These are phyloP conservation scores for Rugonectria rugulosa DNA, from an alignment of 2,329 filamentous ascomycete species.

Conservation along the genomic window DNA sequence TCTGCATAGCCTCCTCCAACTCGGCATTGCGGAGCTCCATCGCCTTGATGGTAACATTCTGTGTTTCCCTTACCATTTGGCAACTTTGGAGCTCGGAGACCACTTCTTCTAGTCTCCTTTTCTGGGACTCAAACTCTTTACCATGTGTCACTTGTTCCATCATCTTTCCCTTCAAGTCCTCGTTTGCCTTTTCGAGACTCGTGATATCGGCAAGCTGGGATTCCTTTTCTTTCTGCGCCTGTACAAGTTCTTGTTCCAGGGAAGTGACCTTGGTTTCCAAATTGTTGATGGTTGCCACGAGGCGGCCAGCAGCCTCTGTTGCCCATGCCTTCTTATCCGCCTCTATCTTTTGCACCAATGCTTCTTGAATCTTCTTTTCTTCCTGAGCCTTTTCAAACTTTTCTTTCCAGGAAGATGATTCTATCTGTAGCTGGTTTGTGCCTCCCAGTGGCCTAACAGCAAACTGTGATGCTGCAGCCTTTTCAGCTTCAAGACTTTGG, in stretches of 20 bases:
- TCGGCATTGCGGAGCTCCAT: neutral
- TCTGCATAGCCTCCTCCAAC: neutral
- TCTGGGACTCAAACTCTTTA: neutral
- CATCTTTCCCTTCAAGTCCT: neutral
- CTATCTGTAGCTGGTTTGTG: neutral
- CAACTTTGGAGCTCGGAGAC: neutral
- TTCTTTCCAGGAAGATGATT: neutral
- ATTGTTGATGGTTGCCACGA: neutral
- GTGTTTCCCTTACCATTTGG: neutral
- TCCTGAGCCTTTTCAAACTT: neutral
- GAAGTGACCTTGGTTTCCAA: neutral
- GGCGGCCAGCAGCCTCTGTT: neutral
- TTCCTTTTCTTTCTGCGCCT: neutral
- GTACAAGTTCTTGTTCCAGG: neutral
- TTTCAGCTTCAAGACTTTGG: neutral
- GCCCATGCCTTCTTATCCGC: no score
- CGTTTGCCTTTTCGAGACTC: neutral
- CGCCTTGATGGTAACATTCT: neutral
- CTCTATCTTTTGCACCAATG: neutral
- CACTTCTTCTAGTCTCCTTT: neutral
- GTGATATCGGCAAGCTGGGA: neutral
- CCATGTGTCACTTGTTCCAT: neutral
- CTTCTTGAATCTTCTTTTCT: neutral
- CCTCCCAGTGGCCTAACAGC: no score
- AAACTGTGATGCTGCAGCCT: neutral